Base-by-base conservation (phyloP, 2,329 filamentous ascomycete genomes). In the Colletotrichum musicola region DNA sequence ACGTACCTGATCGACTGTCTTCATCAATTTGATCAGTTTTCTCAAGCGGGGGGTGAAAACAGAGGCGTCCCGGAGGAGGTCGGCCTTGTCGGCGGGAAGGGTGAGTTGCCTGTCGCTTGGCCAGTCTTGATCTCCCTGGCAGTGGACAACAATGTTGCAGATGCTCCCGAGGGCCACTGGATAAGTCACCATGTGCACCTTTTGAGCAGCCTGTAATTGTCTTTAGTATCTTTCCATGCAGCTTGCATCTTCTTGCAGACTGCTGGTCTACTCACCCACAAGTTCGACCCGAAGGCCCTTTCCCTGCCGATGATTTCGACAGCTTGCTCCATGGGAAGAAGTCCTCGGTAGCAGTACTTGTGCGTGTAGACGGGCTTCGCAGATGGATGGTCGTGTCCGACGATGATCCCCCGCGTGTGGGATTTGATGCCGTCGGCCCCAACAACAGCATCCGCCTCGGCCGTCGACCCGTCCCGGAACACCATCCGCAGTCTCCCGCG, bases 361-460 rank as follows among this genome's bases (percentile, higher is more conserved):
- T 85, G 81, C 0, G 83, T 84, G 64, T 87, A 90, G 0, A 72
- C 63, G 0, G 76, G 80, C 72, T 1, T 84, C 74, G 56, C 81
- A 59, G 27, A 82, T 74, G 61, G 81, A 74, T 55, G 80, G 72
- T 74, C 70, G 35, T 78, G 71, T 1, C 84, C 85, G 0, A 90
- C 77, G 6, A 92, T 76, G 2, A 88, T 74, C 27, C 84, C 76
- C 16, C 89, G 79, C 75, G 4, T 79, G 75, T 66, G 76, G 75
- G 66, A 16, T 2, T 90, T 89, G 73, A 91, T 88, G 0, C 89
- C 89, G 75, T 91, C 89, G 72, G 87, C 89, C 1, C 86, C 71
- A 78, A 92, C 79, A 0, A 90, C 61, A 1, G 76, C 80, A 27
- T 81, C 80, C 5, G 81, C 79, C 14, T 76, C 72, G 2, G 78